Conservation (phyloP, 73 alveolate species). For the Stentor roeselii region DNA sequence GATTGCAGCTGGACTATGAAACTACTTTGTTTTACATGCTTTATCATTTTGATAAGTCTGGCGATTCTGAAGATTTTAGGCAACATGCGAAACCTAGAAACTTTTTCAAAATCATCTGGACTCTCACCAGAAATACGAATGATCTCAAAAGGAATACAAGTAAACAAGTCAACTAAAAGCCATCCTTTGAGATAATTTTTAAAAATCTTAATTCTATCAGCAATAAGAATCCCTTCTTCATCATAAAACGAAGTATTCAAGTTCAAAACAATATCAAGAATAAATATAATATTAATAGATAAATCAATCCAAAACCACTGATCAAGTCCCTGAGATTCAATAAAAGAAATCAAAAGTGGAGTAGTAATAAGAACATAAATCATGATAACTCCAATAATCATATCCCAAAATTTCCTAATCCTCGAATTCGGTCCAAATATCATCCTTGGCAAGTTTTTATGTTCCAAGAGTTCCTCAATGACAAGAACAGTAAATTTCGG, state of each 20-base stretch:
- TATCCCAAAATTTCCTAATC: neutral
- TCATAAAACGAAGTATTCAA: conserved; percentile 58
- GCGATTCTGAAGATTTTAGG: conserved; percentile 47
- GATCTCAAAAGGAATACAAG: conserved; percentile 41
- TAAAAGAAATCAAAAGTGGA: conserved; percentile 59
- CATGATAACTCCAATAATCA: neutral
- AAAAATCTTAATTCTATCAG: conserved; percentile 31
- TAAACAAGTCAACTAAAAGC: conserved; percentile 51
- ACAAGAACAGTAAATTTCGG: too few relatives aligned
- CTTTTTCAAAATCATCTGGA: conserved; percentile 26
- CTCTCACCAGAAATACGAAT: neutral
- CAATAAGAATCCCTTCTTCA: conserved; percentile 53
- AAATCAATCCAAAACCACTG: conserved; percentile 52
- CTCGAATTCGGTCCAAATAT: neutral
- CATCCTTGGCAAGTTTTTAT: too few relatives aligned
- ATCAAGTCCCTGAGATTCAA: conserved; percentile 16
- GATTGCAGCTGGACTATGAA: conserved; percentile 32
- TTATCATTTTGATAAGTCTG: conserved; percentile 39
- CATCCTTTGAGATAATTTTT: conserved; percentile 53
- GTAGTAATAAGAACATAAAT: conserved; percentile 49
- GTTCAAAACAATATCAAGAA: conserved; percentile 57
- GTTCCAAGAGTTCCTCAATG: too few relatives aligned
- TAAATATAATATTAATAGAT: conserved; percentile 46
- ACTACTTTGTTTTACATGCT: conserved; percentile 19
- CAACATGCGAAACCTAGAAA: conserved; percentile 43